Base-by-base conservation (phyloP, 2,329 filamentous ascomycete species). In the Fusarium fracticaudum region DNA sequence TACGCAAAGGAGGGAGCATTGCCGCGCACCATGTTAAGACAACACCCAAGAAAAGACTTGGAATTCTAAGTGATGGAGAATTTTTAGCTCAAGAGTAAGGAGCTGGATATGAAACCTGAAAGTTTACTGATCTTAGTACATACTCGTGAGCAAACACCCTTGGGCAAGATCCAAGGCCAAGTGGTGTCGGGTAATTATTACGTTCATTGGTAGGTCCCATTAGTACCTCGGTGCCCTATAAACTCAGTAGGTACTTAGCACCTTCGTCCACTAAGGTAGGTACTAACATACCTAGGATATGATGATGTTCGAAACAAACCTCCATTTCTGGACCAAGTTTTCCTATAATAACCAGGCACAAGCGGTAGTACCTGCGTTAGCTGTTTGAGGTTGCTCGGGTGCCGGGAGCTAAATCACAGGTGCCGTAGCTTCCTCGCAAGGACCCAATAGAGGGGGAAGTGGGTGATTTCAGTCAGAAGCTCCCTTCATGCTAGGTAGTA, bases 361-460 rank as follows among this genome's bases (percentile, higher is more conserved):
- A 44, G 38, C 44, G 33, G 50, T 40, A 48, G 67, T 69, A 71
- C 61, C 53, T 71, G 62, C 54, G 20, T 71, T 71, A 71, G 67
- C 44, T 60, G 67, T 74, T 74, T 72, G 71, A 72, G 51, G 40
- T 65, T 68, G 55, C 69, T 71, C 55, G 33, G 47, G n/a, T 57
- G 29, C 37, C 67, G 63, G 71, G 55, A 72, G 45, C 72, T 74
- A 74, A 59, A 40, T 45, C 57, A 38, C 41, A 69, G 48, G 43
- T 51, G 48, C 65, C 50, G 45, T 61, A 67, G 55, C 55, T 67
- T 67, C 55, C 54, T 58, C 44, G n/a, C 26, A 31, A 50, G 33
- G 51, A 22, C 20, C 47, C 43, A 57, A 59, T 59, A 20, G 37
- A 41, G 29, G 53, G 29, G 40, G 58, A 57, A 53, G 44, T 44